phyloP scores from a whole-genome alignment of 1,284 basidiomycete genomes.

The Rhodotorula sp. region DNA sequence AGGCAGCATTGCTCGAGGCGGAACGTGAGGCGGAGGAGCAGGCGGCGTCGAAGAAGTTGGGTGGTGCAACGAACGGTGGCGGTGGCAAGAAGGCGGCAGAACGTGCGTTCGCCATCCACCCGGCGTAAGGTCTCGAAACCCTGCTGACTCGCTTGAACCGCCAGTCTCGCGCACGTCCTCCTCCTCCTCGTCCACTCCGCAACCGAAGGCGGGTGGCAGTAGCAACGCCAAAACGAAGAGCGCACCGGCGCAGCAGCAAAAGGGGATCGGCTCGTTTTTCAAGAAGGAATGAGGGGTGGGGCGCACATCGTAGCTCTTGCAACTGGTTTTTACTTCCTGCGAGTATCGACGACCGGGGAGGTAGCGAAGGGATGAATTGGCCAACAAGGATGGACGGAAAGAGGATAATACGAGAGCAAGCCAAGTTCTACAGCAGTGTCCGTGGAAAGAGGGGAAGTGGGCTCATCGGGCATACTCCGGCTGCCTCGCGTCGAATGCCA shows the following conservation, averaged over 20 bases:
- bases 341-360: too few species aligned
- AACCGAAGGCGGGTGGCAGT: neutral
- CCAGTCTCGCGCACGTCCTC: slow-evolving; percentile 14
- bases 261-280: slow-evolving; percentile 19
- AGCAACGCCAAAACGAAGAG: neutral
- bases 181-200: neutral
- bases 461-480: too few species aligned
- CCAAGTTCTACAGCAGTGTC: too few species aligned
- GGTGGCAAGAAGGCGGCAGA: neutral
- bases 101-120: too few species aligned
- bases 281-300: slow-evolving; percentile 3
- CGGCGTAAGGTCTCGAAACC: too few species aligned
- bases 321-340: too few species aligned
- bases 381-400: neutral
- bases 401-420: neutral
- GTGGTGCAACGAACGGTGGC: neutral
- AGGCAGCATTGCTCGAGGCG: slow-evolving; percentile 19
- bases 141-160: neutral
- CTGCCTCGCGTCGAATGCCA: too few species aligned
- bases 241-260: neutral
- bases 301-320: too few species aligned
- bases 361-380: neutral
- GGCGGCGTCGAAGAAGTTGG: slow-evolving; percentile 4
- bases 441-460: too few species aligned
- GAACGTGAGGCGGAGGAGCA: slow-evolving; percentile 17